A percentile compares a stretch with the other conserved stretches of the same genome.
phyloP scores from a whole-genome alignment of 2,329 filamentous ascomycete species.

The Lasiodiplodia theobromae region DNA sequence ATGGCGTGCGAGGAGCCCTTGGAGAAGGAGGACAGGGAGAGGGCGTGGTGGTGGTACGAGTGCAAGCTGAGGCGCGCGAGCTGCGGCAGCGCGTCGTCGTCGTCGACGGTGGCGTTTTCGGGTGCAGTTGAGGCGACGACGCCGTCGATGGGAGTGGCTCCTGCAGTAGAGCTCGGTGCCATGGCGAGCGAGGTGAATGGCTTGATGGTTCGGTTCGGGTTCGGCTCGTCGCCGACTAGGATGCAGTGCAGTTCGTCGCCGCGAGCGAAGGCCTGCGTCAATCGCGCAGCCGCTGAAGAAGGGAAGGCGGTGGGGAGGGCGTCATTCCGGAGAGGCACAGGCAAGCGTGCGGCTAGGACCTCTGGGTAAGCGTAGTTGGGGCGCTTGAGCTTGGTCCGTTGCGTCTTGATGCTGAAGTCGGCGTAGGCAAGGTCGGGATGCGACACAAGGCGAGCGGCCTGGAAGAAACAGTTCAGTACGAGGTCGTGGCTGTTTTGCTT shows the following conservation, averaged over 20 bases:
- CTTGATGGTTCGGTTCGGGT: conserved; percentile 36
- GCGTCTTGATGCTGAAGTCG: conserved; percentile 37
- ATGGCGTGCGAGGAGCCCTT: conserved; percentile 36
- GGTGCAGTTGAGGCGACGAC: background rate
- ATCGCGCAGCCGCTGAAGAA: conserved; percentile 32
- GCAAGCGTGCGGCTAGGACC: conserved; percentile 39
- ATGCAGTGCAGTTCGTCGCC: conserved; percentile 38
- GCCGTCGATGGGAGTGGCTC: background rate
- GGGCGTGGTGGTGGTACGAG: conserved; percentile 35
- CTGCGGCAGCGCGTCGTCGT: conserved; percentile 20
- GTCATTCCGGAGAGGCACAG: conserved; percentile 40
- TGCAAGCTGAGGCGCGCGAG: conserved; percentile 38
- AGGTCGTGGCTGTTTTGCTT: background rate
- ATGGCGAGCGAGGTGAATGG: conserved; percentile 40
- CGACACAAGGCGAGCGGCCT: conserved; percentile 39
- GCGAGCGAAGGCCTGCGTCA: conserved; percentile 30
- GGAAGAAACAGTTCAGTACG: background rate
- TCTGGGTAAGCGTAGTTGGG: conserved; percentile 43
- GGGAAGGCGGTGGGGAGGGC: conserved; percentile 31
- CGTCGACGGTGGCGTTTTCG: background rate
- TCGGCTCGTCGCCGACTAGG: conserved; percentile 39
- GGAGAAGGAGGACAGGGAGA: conserved; percentile 32
- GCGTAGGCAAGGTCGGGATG: conserved; percentile 43
- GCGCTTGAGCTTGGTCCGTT: conserved; percentile 40
- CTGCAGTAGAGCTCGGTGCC: conserved; percentile 8